Percentiles rank a stretch among this genome's conserved stretches.
Conservation (phyloP, 2,329 filamentous ascomycete species). For the Exophiala dermatitidis region DNA sequence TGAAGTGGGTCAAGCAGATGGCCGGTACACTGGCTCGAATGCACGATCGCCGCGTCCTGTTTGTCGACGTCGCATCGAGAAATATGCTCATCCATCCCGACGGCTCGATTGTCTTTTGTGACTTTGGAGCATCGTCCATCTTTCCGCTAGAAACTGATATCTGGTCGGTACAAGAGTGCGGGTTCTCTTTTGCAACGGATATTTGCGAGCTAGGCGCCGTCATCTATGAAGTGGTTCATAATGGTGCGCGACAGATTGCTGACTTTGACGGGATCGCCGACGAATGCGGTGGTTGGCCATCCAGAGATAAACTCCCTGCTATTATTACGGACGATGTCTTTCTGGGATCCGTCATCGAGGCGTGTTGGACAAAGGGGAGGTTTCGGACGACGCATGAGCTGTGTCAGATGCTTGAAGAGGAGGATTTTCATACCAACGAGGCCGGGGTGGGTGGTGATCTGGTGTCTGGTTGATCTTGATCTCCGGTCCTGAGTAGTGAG, state of each 20-base stretch:
- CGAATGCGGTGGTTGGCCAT: slow-evolving; percentile 4
- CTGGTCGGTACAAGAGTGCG: slow-evolving; percentile 27
- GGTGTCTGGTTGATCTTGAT: no score
- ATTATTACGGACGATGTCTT: background rate
- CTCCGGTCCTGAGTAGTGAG: no score
- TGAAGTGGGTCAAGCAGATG: slow-evolving; percentile 1
- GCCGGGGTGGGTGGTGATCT: no score
- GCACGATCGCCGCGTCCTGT: slow-evolving; percentile 4
- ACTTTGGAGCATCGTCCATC: slow-evolving; percentile 27
- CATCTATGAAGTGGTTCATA: slow-evolving; percentile 28
- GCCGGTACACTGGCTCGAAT: background rate
- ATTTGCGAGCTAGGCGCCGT: slow-evolving; percentile 30
- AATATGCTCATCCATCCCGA: slow-evolving; percentile 9
- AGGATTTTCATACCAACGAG: no score
- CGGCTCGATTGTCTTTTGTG: slow-evolving; percentile 28
- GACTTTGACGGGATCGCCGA: slow-evolving; percentile 24
- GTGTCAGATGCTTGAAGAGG: slow-evolving; percentile 2
- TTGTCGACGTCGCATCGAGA: slow-evolving; percentile 1
- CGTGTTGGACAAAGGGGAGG: slow-evolving; percentile 5
- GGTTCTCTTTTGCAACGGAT: slow-evolving; percentile 28
- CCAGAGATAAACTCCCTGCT: slow-evolving; percentile 2
- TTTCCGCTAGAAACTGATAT: slow-evolving; percentile 18
- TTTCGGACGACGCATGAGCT: slow-evolving; percentile 5
- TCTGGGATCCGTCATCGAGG: slow-evolving; percentile 4
- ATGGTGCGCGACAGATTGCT: slow-evolving; percentile 15